phyloP scores from a whole-genome alignment of 495 filamentous ascomycete genomes.

The Aspergillus funiculosus region DNA sequence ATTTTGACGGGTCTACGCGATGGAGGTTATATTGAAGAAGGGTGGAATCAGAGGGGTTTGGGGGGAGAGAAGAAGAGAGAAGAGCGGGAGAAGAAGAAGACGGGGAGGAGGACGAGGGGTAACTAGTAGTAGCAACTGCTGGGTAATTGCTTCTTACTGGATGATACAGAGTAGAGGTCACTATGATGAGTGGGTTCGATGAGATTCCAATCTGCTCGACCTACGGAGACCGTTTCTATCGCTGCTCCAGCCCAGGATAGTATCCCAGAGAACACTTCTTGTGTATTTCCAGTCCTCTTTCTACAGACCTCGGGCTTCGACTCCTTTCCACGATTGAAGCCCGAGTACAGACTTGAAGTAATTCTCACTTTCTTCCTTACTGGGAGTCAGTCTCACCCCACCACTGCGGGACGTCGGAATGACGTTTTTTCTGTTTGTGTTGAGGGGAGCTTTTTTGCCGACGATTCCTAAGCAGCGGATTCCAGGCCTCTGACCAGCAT shows the following conservation, averaged over 20 bases:
- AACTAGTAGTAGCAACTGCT: too few species aligned
- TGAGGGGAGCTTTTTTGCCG: background rate
- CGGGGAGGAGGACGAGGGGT: slow-evolving; percentile 21
- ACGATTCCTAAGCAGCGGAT: slow-evolving; percentile 24
- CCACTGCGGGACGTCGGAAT: slow-evolving; percentile 28
- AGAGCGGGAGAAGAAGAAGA: slow-evolving; percentile 11
- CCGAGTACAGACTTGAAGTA: too few species aligned
- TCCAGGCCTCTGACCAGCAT: slow-evolving; percentile 16
- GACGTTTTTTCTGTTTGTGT: slow-evolving; percentile 19
- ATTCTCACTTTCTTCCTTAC: background rate
- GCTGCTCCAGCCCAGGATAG: too few species aligned
- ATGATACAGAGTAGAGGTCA: slow-evolving; percentile 6
- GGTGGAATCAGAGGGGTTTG: slow-evolving; percentile 8
- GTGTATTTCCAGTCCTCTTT: too few species aligned
- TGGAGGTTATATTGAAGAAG: slow-evolving; percentile 15
- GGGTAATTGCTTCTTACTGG: slow-evolving; percentile 14
- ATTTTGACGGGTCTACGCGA: slow-evolving; percentile 57
- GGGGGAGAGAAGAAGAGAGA: slow-evolving; percentile 15
- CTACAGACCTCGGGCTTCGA: too few species aligned
- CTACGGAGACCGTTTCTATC: too few species aligned
- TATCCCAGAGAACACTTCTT: too few species aligned
- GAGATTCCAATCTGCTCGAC: slow-evolving; percentile 19
- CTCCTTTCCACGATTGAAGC: too few species aligned
- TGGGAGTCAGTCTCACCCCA: too few species aligned
- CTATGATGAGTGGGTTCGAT: slow-evolving; percentile 16